These are phyloP conservation scores for Quaeritorhiza haematococci DNA, from an alignment of 371 early-diverging fungal genomes.

Conservation along the genomic window DNA sequence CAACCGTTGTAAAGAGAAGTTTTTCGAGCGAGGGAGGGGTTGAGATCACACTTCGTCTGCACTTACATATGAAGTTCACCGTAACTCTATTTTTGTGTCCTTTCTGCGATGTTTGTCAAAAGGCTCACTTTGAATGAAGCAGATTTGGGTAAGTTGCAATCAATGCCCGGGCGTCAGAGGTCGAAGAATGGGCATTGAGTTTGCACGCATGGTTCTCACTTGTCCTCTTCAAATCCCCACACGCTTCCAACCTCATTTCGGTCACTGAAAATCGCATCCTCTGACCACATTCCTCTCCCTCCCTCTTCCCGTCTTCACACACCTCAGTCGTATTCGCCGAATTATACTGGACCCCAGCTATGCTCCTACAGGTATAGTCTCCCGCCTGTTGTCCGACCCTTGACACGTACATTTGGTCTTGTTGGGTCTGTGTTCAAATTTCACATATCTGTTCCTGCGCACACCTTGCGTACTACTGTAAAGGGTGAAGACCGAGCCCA, in stretches of 20 bases:
- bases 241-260: too few species aligned
- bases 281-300: not conserved
- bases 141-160: slow-evolving; percentile 30
- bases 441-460: not conserved
- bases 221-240: not conserved
- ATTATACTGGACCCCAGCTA: slow-evolving; percentile 63
- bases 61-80: too few species aligned
- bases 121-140: slow-evolving; percentile 52
- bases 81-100: too few species aligned
- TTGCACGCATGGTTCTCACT: not conserved
- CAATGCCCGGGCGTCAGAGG: not conserved
- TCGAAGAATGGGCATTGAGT: not conserved
- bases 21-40: too few species aligned
- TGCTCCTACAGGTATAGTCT: slow-evolving; percentile 53
- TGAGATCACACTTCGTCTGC: too few species aligned
- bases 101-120: not conserved
- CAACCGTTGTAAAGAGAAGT: too few species aligned
- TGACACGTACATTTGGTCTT: not conserved
- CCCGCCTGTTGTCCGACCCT: too few species aligned
- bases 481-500: slow-evolving; percentile 49
- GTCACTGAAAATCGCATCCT: too few species aligned
- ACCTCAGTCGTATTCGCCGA: slow-evolving; percentile 59
- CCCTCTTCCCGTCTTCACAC: not conserved
- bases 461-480: too few species aligned
- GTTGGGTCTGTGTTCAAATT: not conserved